Conservation (phyloP, 2,329 filamentous ascomycete genomes). For the Penicillium sp. region DNA sequence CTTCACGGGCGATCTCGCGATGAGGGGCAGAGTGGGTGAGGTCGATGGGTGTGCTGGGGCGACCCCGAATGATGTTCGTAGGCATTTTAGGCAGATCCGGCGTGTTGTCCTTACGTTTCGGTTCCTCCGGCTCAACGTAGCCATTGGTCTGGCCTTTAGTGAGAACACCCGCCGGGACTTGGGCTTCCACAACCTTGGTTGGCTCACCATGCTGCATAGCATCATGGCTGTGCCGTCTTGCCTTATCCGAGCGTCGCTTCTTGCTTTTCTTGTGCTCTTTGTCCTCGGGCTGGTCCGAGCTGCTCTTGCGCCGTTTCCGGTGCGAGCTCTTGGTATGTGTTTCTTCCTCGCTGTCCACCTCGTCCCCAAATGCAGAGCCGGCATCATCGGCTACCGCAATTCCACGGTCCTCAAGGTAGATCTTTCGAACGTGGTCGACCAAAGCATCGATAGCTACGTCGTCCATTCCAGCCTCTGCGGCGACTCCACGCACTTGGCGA, state of each 20-base stretch:
- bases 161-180: background rate
- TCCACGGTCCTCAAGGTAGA: constrained; percentile 21
- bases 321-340: background rate
- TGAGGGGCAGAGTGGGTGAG: background rate
- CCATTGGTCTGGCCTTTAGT: background rate
- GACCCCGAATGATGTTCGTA: background rate
- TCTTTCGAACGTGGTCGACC: constrained; percentile 23
- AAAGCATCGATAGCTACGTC: constrained; percentile 13
- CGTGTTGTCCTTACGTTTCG: background rate
- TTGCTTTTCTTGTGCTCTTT: background rate
- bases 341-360: constrained; percentile 19
- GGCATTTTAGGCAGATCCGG: background rate
- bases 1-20: background rate
- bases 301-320: constrained; percentile 10
- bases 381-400: background rate
- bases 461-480: constrained; percentile 18
- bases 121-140: too few relatives aligned
- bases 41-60: background rate
- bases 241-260: background rate
- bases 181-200: background rate
- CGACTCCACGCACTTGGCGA: constrained; percentile 18
- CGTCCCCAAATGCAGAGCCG: constrained; percentile 21
- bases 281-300: background rate
- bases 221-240: background rate
- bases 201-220: background rate